phyloP scores from a whole-genome alignment of 2,329 filamentous ascomycete species.

The Trichothecium roseum region DNA sequence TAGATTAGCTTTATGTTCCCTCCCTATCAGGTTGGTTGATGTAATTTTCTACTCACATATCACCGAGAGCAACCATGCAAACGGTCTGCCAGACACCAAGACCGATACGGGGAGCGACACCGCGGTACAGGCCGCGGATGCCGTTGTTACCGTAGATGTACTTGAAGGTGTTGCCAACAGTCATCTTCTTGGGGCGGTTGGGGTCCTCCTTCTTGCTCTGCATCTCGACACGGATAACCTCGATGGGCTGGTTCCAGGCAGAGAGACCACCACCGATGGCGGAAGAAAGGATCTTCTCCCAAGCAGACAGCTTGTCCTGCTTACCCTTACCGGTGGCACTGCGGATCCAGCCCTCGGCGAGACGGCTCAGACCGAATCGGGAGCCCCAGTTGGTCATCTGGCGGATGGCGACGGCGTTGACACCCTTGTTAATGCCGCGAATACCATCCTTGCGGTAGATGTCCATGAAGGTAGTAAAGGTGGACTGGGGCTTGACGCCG shows the following conservation, averaged over 20 bases:
- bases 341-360: constrained; percentile 85
- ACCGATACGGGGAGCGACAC: constrained; percentile 86
- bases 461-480: constrained; percentile 90
- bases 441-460: constrained; percentile 95
- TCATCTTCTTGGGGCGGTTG: constrained; percentile 98
- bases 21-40: too few relatives aligned
- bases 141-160: constrained; percentile 93
- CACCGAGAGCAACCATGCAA: constrained; percentile 98
- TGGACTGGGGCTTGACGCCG: constrained; percentile 78
- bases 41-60: constrained; percentile 89
- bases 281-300: constrained; percentile 84
- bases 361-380: constrained; percentile 84
- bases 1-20: too few relatives aligned
- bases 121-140: constrained; percentile 86
- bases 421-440: constrained; percentile 92
- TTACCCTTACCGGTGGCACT: constrained; percentile 67
- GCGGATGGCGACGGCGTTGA: constrained; percentile 96
- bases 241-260: constrained; percentile 99
- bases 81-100: constrained; percentile 98
- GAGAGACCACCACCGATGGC: constrained; percentile 85
- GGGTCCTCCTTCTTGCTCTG: constrained; percentile 98
- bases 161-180: constrained; percentile 69
- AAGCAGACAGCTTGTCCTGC: constrained; percentile 62
- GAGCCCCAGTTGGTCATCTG: constrained; percentile 99
- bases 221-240: constrained; percentile 99